phyloP scores from a whole-genome alignment of 1,284 basidiomycete genomes.

The Athelia sp. region DNA sequence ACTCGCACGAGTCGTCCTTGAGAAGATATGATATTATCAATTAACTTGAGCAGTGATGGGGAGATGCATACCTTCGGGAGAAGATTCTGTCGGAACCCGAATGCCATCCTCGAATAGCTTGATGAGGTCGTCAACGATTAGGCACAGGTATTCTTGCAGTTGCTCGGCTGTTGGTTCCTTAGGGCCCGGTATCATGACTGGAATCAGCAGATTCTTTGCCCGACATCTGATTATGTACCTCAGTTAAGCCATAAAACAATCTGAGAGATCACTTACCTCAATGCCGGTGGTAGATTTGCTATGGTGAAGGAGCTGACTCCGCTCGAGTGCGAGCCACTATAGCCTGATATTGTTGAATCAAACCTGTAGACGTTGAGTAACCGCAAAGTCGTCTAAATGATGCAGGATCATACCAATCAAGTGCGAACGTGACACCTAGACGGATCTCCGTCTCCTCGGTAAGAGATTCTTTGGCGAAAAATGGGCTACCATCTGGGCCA shows the following conservation, averaged over 20 bases:
- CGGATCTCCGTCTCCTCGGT: neutral
- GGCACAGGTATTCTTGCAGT: slow-evolving; percentile 12
- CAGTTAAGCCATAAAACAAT: neutral
- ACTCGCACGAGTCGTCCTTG: slow-evolving; percentile 17
- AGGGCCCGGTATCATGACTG: slow-evolving; percentile 12
- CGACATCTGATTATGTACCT: slow-evolving; percentile 6
- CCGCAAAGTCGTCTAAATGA: neutral
- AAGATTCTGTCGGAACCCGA: slow-evolving; percentile 5
- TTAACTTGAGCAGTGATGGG: neutral
- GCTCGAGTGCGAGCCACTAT: slow-evolving; percentile 4
- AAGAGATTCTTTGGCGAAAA: neutral
- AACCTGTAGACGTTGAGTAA: neutral
- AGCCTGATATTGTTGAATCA: slow-evolving; percentile 2
- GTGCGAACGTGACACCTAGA: neutral
- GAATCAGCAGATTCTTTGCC: slow-evolving; percentile 12
- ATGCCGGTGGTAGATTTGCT: neutral
- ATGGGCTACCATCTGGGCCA: neutral
- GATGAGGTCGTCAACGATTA: slow-evolving; percentile 15
- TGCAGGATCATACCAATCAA: neutral
- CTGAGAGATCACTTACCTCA: neutral
- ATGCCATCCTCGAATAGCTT: slow-evolving; percentile 12
- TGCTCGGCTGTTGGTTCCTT: slow-evolving; percentile 11
- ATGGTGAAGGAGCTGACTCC: slow-evolving; percentile 3
- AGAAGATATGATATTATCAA: neutral
- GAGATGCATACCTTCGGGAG: slow-evolving; percentile 9